Evolutionary conservation across 225 moss, liverwort and hornwort species (phyloP), one percentile per base, ranked within the genome.

Genomic region (Polytrichum commune): DNA sequence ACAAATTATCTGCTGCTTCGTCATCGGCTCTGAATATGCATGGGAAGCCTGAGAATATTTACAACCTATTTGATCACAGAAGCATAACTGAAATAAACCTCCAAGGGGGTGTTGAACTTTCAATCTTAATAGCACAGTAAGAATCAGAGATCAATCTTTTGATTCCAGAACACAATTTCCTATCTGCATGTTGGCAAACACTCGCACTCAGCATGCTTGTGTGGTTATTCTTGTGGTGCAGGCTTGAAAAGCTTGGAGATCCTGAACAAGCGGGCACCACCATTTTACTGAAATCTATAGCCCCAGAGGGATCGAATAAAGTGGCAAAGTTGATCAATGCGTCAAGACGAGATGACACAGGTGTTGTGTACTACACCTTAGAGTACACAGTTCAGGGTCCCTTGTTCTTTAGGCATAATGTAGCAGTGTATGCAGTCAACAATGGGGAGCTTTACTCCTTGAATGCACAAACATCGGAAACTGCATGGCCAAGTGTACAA

Each of bases 281-380:
- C 19, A 86, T 98, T 19, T 77, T 98, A 68, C 81, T 78, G 69
- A 89, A 84, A 29, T 90, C 87, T 25, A 97, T 92, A 69, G 92
- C 97, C 27, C 94, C 94, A 10, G 85, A 91, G 67, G 94, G 92
- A 5, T 98, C 94, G 18, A 84, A 85, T 69, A 92, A 91, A 81
- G 80, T 83, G 26, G 94, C 91, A 5, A 81, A 76, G 19, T 80
- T 94, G 32, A 69, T 94, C 62, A 82, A 81, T 53, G 89, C 93
- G 1, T 35, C 85, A n/a, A 85, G 82, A 71, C 81, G 81, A 65
- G 80, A 81, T 26, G 79, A 63, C 19, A 70, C 55, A 53, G 85
- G 75, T 29, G 62, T 68, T 19, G 66, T 90, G 22, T 94, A 94
- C 68, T 94, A 98, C 70, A 84, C 84, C 27, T 80, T 98, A 72